phyloP scores from a whole-genome alignment of 73 alveolate genomes.

The Urostyla sp. region DNA sequence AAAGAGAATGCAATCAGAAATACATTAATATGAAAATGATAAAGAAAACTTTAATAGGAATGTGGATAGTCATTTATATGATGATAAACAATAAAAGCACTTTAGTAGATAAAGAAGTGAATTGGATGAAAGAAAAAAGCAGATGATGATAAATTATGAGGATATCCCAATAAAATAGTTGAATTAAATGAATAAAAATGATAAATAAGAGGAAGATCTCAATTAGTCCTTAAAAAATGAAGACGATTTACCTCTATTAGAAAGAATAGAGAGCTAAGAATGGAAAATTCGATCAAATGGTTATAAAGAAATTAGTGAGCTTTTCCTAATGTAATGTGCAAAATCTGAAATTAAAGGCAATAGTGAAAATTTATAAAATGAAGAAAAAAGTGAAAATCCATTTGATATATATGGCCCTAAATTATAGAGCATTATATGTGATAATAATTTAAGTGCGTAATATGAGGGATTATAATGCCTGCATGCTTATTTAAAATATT shows the following conservation, averaged over 20 bases:
- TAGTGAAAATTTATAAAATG: not conserved
- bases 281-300: constrained; percentile 68
- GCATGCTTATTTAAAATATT: constrained; percentile 4
- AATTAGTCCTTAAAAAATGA: constrained; percentile 20
- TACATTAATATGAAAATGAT: not conserved
- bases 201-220: constrained; percentile 4
- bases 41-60: not conserved
- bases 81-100: not conserved
- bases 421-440: constrained; percentile 56
- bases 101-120: not conserved
- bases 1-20: not conserved
- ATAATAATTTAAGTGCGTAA: constrained; percentile 60
- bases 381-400: constrained; percentile 48
- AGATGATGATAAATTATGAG: constrained; percentile 35
- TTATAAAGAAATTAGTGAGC: constrained; percentile 52
- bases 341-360: constrained; percentile 1
- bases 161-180: constrained; percentile 49
- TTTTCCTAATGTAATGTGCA: constrained; percentile 28
- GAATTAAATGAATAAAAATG: constrained; percentile 24
- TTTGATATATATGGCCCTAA: constrained; percentile 34
- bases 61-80: not conserved
- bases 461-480: constrained; percentile 55
- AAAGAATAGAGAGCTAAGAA: constrained; percentile 52
- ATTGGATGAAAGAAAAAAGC: constrained; percentile 14
- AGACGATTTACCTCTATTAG: constrained; percentile 1